A percentile compares a stretch with the other conserved stretches of the same genome.
Conservation (phyloP, 345 rosid species). For the Sapria himalayana region DNA sequence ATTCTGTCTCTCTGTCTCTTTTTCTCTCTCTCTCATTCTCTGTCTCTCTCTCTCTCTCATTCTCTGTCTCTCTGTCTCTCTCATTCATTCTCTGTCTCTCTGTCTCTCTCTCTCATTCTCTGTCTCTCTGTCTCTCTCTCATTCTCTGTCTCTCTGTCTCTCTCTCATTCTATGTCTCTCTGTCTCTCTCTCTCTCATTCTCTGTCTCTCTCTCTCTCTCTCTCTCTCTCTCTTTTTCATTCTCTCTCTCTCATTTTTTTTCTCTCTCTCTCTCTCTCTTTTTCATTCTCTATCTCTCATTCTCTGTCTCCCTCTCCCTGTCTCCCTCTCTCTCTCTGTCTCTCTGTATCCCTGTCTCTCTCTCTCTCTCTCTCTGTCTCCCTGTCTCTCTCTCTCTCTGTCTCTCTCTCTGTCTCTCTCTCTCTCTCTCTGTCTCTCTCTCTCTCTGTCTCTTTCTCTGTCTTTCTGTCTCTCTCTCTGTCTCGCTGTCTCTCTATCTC, state of each 20-base stretch:
- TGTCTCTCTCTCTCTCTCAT: background rate
- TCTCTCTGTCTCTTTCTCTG: background rate
- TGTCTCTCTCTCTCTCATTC: background rate
- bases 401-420: slow-evolving; percentile 1
- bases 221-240: no score
- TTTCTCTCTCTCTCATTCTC: background rate
- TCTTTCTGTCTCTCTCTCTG: background rate
- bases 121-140: background rate
- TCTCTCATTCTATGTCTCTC: background rate
- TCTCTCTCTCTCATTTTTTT: no score
- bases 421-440: background rate
- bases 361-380: no score
- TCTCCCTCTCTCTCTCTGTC: no score
- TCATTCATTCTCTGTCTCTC: no score
- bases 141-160: background rate
- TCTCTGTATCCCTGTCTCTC: no score
- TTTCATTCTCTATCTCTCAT: no score
- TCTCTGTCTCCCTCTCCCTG: no score
- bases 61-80: background rate
- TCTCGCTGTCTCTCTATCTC: no score
- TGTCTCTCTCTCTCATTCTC: background rate
- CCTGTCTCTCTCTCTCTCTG: no score
- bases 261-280: no score
- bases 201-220: background rate
- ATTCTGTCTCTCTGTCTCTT: background rate